Percentiles rank a stretch among this genome's conserved stretches.
These are phyloP conservation scores for Gleditsia sinensis DNA, from an alignment of 306 rosid species.

Conservation along the genomic window DNA sequence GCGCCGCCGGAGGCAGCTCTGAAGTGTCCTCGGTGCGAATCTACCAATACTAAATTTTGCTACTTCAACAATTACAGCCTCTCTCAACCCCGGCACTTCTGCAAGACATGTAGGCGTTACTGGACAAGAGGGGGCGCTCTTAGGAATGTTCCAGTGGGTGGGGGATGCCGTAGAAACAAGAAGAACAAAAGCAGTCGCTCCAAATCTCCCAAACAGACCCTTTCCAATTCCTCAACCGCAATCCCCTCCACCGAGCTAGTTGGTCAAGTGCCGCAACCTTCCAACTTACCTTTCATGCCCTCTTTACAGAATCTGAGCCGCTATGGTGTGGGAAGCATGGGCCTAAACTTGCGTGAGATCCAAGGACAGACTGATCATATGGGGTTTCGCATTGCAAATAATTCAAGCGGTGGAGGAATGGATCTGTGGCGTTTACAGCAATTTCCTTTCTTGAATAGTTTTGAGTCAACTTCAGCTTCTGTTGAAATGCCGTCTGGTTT, in stretches of 20 bases:
- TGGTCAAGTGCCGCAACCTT: constrained; percentile 41
- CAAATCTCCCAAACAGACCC: constrained; percentile 49
- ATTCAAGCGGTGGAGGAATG: constrained; percentile 21
- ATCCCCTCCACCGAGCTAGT: constrained; percentile 24
- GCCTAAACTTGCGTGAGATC: constrained; percentile 54
- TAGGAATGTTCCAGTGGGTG: constrained; percentile 77
- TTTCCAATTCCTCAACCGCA: constrained; percentile 27
- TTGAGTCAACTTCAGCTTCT: constrained; percentile 34
- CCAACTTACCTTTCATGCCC: constrained; percentile 49
- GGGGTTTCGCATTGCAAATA: constrained; percentile 46
- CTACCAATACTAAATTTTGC: constrained; percentile 75
- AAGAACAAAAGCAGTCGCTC: constrained; percentile 52
- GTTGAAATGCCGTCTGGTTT: constrained; percentile 22
- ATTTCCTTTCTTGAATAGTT: constrained; percentile 49
- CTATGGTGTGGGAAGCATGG: constrained; percentile 49
- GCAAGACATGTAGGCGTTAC: constrained; percentile 78
- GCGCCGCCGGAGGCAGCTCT: constrained; percentile 53
- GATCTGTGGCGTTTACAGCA: constrained; percentile 56
- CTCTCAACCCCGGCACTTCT: constrained; percentile 79
- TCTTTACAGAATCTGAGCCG: constrained; percentile 51
- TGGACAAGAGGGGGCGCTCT: constrained; percentile 82
- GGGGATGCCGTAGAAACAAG: constrained; percentile 77
- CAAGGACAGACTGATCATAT: constrained; percentile 38
- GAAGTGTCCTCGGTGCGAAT: constrained; percentile 79
- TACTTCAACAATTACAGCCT: constrained; percentile 73